A percentile compares a stretch with the other conserved stretches of the same genome.
phyloP scores from a whole-genome alignment of 2,329 filamentous ascomycete species.

The Fusarium caatingaense region DNA sequence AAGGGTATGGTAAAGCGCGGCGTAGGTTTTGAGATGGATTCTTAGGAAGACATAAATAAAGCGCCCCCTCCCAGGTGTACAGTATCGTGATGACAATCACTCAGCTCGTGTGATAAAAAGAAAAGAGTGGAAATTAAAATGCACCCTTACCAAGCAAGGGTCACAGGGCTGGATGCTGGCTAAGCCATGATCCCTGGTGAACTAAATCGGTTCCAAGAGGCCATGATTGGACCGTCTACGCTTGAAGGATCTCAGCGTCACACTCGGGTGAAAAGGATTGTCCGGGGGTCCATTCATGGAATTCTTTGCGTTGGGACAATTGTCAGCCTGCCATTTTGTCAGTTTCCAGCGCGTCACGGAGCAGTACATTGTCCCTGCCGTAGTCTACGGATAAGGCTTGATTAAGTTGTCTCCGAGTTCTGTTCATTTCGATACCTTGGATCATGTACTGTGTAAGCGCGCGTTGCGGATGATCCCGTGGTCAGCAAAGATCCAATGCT shows the following conservation, averaged over 20 bases:
- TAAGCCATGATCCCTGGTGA: not conserved
- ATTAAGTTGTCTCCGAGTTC: not conserved
- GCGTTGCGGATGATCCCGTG: not conserved
- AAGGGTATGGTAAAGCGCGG: not conserved
- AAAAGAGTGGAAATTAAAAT: slow-evolving; percentile 20
- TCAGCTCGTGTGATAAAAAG: not conserved
- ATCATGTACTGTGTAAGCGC: not conserved
- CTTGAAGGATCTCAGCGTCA: not conserved
- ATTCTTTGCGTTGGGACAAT: not conserved
- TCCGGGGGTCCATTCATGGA: not conserved
- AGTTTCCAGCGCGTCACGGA: not conserved
- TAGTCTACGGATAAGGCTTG: not conserved
- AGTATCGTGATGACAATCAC: not conserved
- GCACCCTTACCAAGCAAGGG: slow-evolving; percentile 17
- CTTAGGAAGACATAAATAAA: not conserved
- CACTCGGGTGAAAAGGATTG: not conserved
- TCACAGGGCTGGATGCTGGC: slow-evolving; percentile 25
- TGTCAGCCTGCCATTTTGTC: not conserved
- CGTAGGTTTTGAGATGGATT: not conserved
- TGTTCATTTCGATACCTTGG: not conserved
- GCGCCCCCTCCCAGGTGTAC: not conserved
- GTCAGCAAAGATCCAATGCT: not conserved
- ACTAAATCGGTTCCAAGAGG: not conserved
- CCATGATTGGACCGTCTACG: slow-evolving; percentile 3
- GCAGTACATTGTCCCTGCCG: not conserved